Conservation (phyloP, 1,284 basidiomycete genomes). For the Athelia sp. region DNA sequence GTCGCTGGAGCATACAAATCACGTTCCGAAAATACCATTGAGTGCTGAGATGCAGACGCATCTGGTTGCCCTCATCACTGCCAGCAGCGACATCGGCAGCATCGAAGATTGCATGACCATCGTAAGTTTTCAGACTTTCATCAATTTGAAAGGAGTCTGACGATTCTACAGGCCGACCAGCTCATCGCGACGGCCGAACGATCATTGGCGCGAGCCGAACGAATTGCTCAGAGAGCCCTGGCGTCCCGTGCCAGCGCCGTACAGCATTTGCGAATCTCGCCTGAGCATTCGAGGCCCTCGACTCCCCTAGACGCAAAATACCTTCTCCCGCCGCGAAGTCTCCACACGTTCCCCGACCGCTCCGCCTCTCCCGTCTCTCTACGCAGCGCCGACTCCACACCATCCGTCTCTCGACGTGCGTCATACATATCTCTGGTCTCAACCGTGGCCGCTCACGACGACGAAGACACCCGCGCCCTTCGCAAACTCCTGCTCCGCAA, state of each 20-base stretch:
- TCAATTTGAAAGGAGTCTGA: conserved; percentile 9
- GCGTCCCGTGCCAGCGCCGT: conserved; percentile 34
- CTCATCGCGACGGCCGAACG: conserved; percentile 46
- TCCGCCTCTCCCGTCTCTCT: conserved; percentile 33
- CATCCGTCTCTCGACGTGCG: conserved; percentile 34
- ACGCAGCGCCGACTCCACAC: conserved; percentile 28
- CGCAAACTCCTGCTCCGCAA: conserved; percentile 58
- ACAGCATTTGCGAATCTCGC: not conserved
- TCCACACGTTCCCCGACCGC: conserved; percentile 9
- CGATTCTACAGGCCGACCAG: conserved; percentile 40
- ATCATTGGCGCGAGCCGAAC: conserved; percentile 46
- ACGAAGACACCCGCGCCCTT: conserved; percentile 54
- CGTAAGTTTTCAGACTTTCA: conserved; percentile 20
- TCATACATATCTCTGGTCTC: conserved; percentile 29
- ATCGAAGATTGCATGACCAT: conserved; percentile 44
- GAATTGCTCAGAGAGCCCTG: conserved; percentile 43
- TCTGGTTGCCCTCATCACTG: conserved; percentile 41
- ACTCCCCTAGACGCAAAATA: not conserved
- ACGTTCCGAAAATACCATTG: conserved; percentile 2
- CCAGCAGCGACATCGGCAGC: conserved; percentile 46
- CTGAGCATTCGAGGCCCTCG: not conserved
- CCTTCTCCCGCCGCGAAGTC: not conserved
- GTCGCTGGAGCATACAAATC: not conserved
- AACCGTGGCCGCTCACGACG: conserved; percentile 38
- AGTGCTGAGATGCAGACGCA: conserved; percentile 32